phyloP scores from a whole-genome alignment of 208 protist genomes.

The Leishmania martiniquensis region DNA sequence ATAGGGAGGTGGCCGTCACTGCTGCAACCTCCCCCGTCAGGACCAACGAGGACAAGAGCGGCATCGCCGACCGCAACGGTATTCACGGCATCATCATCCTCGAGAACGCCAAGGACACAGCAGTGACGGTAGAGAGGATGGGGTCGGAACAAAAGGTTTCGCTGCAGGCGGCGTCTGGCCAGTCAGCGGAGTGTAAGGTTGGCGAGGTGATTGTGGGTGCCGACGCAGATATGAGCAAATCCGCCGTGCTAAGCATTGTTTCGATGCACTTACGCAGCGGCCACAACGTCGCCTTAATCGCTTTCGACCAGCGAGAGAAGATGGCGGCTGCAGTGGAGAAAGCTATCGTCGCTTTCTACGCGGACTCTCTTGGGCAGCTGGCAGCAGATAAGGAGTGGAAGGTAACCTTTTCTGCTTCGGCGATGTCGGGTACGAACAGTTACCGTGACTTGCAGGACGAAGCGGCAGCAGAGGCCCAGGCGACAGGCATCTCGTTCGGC shows the following conservation, averaged over 20 bases:
- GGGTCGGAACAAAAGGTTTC: conserved; percentile 29
- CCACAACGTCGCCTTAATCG: conserved; percentile 29
- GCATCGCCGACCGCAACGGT: conserved; percentile 10
- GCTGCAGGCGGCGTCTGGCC: conserved; percentile 25
- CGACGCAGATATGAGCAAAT: conserved; percentile 15
- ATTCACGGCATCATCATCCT: conserved; percentile 37
- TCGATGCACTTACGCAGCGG: conserved; percentile 32
- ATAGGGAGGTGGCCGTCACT: background rate
- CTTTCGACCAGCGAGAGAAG: conserved; percentile 22
- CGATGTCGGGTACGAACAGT: conserved; percentile 33
- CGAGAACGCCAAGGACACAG: conserved; percentile 24
- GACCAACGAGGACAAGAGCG: conserved; percentile 3
- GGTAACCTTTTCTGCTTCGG: conserved; percentile 34
- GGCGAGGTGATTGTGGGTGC: conserved; percentile 20
- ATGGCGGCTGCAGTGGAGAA: conserved; percentile 24
- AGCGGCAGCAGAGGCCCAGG: background rate
- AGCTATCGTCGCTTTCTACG: conserved; percentile 28
- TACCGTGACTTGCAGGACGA: conserved; percentile 47
- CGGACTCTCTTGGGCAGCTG: conserved; percentile 25
- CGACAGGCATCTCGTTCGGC: conserved; percentile 43
- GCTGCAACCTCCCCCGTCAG: background rate
- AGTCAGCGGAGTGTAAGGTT: conserved; percentile 23
- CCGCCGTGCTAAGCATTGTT: conserved; percentile 16
- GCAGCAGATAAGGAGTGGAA: conserved; percentile 33
- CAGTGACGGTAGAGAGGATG: conserved; percentile 24